Evolutionary conservation across 2,329 filamentous ascomycete genomes (phyloP).

Genomic region (Hypoxylon sp.): DNA sequence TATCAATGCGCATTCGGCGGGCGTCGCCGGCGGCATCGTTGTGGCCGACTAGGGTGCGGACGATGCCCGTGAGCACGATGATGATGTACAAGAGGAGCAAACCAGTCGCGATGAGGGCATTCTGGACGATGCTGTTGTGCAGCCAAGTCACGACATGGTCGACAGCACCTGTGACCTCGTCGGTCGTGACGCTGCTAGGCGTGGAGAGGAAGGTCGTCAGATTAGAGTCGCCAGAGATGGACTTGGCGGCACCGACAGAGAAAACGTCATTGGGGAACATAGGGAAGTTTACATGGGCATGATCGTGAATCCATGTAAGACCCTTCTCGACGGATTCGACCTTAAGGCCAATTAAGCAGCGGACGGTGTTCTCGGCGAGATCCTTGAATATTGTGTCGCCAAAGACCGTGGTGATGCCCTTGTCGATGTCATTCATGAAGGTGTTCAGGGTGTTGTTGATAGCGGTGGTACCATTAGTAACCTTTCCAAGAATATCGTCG

Average conservation of each 20-base stretch:
- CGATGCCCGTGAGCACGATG: conserved; percentile 80
- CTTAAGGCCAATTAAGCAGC: conserved; percentile 91
- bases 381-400: conserved; percentile 84
- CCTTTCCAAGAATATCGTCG: conserved; percentile 86
- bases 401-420: conserved; percentile 82
- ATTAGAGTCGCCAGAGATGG: conserved; percentile 70
- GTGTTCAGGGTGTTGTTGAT: conserved; percentile 88
- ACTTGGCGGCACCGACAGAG: conserved; percentile 79
- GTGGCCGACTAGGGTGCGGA: conserved; percentile 66
- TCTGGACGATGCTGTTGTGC: conserved; percentile 76
- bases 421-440: conserved; percentile 84
- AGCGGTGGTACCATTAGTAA: conserved; percentile 84
- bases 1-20: conserved; percentile 38
- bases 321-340: conserved; percentile 86
- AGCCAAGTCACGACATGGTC: conserved; percentile 78
- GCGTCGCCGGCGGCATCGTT: conserved; percentile 37
- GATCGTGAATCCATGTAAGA: conserved; percentile 92
- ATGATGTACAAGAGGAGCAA: conserved; percentile 84
- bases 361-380: conserved; percentile 83
- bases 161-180: conserved; percentile 86
- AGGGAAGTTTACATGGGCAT: conserved; percentile 88
- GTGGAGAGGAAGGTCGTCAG: conserved; percentile 82
- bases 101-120: conserved; percentile 83
- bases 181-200: conserved; percentile 78
- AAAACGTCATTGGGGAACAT: conserved; percentile 85